Conservation (phyloP, 208 protist genomes). For the Leishmania tarentolae region DNA sequence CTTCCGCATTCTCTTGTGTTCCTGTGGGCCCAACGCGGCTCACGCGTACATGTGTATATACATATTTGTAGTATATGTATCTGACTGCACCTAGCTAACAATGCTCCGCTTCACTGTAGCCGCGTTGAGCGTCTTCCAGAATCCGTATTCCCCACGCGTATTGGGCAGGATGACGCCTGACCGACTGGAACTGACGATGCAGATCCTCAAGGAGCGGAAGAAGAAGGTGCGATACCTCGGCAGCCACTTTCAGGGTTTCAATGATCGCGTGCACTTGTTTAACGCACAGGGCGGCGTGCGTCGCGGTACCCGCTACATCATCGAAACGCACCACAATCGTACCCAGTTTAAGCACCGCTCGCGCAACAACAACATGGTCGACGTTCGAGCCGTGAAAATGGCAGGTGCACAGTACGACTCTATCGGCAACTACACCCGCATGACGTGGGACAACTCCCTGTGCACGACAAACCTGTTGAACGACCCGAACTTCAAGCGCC, state of each 20-base stretch:
- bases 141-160: constrained; percentile 69
- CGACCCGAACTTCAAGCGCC: constrained; percentile 44
- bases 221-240: constrained; percentile 82
- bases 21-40: neutral
- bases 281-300: constrained; percentile 45
- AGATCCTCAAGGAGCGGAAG: constrained; percentile 69
- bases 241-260: constrained; percentile 63
- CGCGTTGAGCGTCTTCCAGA: constrained; percentile 32
- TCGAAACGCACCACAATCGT: constrained; percentile 67
- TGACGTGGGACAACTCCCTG: constrained; percentile 62
- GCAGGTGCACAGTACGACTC: constrained; percentile 62
- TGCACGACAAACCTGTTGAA: constrained; percentile 60
- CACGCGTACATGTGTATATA: neutral
- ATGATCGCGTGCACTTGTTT: constrained; percentile 69
- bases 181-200: constrained; percentile 59
- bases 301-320: constrained; percentile 63
- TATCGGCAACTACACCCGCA: constrained; percentile 68
- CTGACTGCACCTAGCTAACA: neutral
- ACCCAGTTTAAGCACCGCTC: constrained; percentile 67
- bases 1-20: neutral
- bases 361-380: constrained; percentile 40
- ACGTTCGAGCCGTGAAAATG: constrained; percentile 67
- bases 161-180: constrained; percentile 67
- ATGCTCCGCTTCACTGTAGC: constrained; percentile 27
- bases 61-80: neutral